Percentiles rank a stretch among this genome's conserved stretches.
Conservation (phyloP, 768 basidiomycete genomes). For the Suillus sp. region DNA sequence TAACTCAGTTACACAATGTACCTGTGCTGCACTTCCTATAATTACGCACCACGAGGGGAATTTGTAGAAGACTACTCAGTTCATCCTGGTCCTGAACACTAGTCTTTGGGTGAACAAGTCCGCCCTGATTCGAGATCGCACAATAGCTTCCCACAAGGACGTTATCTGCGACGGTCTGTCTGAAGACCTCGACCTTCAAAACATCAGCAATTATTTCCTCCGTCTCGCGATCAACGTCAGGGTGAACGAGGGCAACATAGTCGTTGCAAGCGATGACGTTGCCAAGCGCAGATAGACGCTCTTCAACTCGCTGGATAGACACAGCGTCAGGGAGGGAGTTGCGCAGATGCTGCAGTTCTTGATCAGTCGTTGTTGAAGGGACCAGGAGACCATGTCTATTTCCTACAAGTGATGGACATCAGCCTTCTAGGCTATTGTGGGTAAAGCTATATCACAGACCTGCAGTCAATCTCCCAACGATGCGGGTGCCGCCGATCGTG, state of each 20-base stretch:
- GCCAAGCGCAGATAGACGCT: constrained; percentile 94
- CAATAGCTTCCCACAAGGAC: constrained; percentile 97
- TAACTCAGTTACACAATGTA: constrained; percentile 9
- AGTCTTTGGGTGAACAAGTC: constrained; percentile 96
- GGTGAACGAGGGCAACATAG: constrained; percentile 98
- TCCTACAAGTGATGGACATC: constrained; percentile 44
- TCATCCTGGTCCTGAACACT: constrained; percentile 98
- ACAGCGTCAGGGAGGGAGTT: constrained; percentile 94
- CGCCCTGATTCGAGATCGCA: constrained; percentile 94
- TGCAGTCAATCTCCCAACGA: constrained; percentile 90
- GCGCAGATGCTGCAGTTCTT: constrained; percentile 96
- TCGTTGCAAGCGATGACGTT: constrained; percentile 99
- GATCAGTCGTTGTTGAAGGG: constrained; percentile 93
- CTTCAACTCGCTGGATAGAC: constrained; percentile 94
- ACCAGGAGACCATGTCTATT: constrained; percentile 98
- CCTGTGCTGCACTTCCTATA: neutral
- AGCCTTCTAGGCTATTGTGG: neutral
- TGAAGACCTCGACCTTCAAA: constrained; percentile 97
- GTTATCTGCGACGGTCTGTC: constrained; percentile 96
- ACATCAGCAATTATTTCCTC: constrained; percentile 99
- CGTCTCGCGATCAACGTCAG: constrained; percentile 96
- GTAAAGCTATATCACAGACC: constrained; percentile 45
- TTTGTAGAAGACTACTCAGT: constrained; percentile 87
- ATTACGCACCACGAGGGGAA: constrained; percentile 86
- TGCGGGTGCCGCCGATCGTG: constrained; percentile 91